A percentile compares a stretch with the other conserved stretches of the same genome.
These are phyloP conservation scores for Gentiana macrophylla DNA, from an alignment of 257 asterid genomes.

Conservation along the genomic window DNA sequence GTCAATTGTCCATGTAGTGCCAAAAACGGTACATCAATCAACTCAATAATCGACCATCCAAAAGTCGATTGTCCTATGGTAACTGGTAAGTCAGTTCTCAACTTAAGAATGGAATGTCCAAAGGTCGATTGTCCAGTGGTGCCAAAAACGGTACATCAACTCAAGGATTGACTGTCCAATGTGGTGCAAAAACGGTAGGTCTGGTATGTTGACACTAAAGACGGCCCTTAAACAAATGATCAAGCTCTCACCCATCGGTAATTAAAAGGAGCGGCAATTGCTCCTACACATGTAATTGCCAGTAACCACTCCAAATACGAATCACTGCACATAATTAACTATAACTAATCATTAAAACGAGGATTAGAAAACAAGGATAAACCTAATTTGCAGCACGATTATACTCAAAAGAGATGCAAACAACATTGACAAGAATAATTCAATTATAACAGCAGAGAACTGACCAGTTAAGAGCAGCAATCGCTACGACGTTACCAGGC, in stretches of 20 bases:
- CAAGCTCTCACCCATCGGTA: constrained; percentile 65
- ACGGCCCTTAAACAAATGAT: too few species aligned
- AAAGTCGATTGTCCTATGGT: background rate
- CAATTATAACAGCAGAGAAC: background rate
- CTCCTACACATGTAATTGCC: constrained; percentile 79
- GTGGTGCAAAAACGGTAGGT: too few species aligned
- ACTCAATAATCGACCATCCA: too few species aligned
- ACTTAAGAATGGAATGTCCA: background rate
- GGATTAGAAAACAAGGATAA: background rate
- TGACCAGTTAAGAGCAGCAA: constrained; percentile 84
- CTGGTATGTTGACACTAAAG: too few species aligned
- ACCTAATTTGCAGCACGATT: background rate
- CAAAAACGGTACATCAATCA: too few species aligned
- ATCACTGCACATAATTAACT: constrained; percentile 34
- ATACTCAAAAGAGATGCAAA: background rate
- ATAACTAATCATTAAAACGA: too few species aligned
- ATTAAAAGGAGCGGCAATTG: constrained; percentile 83
- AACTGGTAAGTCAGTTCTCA: background rate
- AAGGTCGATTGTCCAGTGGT: background rate
- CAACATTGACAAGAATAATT: background rate
- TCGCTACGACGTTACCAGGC: constrained; percentile 79
- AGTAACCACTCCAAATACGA: constrained; percentile 81
- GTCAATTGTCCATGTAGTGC: too few species aligned
- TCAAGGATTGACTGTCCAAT: too few species aligned
- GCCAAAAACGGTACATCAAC: too few species aligned